Percentiles rank a stretch among this genome's conserved stretches.
Conservation (phyloP, 345 rosid genomes). For the Eutrema yunnanense region DNA sequence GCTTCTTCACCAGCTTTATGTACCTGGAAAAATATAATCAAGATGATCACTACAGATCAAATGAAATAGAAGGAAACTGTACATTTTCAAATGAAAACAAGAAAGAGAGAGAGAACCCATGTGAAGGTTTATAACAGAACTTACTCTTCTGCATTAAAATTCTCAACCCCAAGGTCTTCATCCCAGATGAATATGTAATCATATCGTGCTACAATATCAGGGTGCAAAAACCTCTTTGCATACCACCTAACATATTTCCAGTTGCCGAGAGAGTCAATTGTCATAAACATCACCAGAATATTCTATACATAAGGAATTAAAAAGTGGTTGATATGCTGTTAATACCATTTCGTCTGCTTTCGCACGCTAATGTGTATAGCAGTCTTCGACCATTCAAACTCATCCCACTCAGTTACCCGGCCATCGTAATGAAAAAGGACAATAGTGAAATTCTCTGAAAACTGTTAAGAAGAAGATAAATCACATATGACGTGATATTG, state of each 20-base stretch:
- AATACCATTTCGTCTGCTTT: constrained; percentile 95
- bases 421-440: constrained; percentile 96
- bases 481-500: background rate
- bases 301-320: background rate
- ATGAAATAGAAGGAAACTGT: background rate
- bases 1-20: constrained; percentile 73
- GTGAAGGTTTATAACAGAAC: constrained; percentile 19
- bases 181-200: constrained; percentile 98
- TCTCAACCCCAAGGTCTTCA: constrained; percentile 93
- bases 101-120: background rate
- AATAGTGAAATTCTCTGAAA: constrained; percentile 81
- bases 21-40: constrained; percentile 43
- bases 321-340: background rate
- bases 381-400: constrained; percentile 92
- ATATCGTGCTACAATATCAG: constrained; percentile 86
- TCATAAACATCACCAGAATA: background rate
- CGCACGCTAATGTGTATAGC: constrained; percentile 85
- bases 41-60: background rate
- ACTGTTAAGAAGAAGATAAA: constrained; percentile 45
- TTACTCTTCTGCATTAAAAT: constrained; percentile 89
- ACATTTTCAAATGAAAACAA: background rate
- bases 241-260: constrained; percentile 72
- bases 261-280: constrained; percentile 1
- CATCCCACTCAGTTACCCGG: constrained; percentile 85
- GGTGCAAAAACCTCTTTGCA: constrained; percentile 98